Evolutionary conservation across 1,284 basidiomycete genomes (phyloP).

Genomic region (Ustilago nuda): DNA sequence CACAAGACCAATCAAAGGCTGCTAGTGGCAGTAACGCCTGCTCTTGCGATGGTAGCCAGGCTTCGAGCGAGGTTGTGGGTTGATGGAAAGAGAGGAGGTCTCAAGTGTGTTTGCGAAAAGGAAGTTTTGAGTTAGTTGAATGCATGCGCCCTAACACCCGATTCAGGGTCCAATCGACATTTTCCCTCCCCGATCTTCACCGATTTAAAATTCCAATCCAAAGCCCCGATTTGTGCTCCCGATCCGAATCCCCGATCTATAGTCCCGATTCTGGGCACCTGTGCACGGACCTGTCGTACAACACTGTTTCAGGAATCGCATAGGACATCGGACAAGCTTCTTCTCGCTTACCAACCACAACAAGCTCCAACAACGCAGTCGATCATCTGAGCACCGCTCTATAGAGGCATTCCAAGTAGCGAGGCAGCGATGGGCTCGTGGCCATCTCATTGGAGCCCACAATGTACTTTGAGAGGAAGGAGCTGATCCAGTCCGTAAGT

Average conservation of each 20-base stretch:
- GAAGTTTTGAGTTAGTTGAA: not conserved
- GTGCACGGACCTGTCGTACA: conserved; percentile 12
- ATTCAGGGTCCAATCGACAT: conserved; percentile 21
- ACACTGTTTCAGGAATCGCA: not conserved
- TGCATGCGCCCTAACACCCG: conserved; percentile 4
- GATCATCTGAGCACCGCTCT: not conserved
- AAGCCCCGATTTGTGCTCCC: conserved; percentile 10
- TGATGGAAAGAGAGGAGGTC: not conserved
- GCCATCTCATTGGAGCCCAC: not conserved
- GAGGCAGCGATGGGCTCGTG: conserved; percentile 21
- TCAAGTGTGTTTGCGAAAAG: not conserved
- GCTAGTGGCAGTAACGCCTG: too few species aligned
- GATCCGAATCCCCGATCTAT: conserved; percentile 3
- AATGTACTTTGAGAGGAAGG: conserved; percentile 54
- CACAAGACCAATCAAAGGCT: not conserved
- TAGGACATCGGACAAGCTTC: too few species aligned
- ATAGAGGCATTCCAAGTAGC: not conserved
- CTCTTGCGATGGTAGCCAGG: not conserved
- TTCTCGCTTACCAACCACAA: not conserved
- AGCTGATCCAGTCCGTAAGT: conserved; percentile 51
- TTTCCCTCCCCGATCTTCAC: too few species aligned
- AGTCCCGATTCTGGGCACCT: conserved; percentile 3
- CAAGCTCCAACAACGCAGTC: not conserved
- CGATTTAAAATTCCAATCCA: not conserved
- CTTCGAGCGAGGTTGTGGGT: not conserved